These are phyloP conservation scores for Heliosperma pusillum DNA, from an alignment of 148 eudicot species.

Conservation along the genomic window DNA sequence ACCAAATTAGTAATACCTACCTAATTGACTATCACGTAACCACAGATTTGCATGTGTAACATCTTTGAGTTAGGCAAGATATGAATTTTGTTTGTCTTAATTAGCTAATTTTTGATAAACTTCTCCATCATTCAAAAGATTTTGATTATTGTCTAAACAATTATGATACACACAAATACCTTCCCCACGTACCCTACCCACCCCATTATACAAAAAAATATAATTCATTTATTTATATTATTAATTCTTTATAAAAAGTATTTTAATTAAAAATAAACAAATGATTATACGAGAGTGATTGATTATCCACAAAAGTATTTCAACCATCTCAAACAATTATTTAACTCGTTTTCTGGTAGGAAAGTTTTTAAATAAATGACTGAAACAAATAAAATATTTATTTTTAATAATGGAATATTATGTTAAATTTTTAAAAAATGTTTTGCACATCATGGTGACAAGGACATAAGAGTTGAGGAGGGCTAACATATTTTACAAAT, in stretches of 20 bases:
- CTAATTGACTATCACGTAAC: background rate
- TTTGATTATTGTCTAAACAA: background rate
- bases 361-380: background rate
- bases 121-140: background rate
- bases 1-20: background rate
- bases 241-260: background rate
- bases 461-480: background rate
- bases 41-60: background rate
- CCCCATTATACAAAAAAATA: too few species aligned
- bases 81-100: background rate
- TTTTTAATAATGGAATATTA: too few species aligned
- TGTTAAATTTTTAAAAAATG: too few species aligned
- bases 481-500: constrained; percentile 1
- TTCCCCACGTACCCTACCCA: constrained; percentile 12
- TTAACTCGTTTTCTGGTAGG: background rate
- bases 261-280: background rate
- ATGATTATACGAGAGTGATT: too few species aligned
- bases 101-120: background rate
- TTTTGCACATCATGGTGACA: constrained; percentile 4
- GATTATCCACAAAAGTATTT: too few species aligned
- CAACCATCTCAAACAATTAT: too few species aligned
- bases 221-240: background rate
- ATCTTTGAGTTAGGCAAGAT: constrained; percentile 6
- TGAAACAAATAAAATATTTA: background rate
- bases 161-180: constrained; percentile 2